Conservation (phyloP, 2,329 filamentous ascomycete species). For the Trichoderma koningiopsis region DNA sequence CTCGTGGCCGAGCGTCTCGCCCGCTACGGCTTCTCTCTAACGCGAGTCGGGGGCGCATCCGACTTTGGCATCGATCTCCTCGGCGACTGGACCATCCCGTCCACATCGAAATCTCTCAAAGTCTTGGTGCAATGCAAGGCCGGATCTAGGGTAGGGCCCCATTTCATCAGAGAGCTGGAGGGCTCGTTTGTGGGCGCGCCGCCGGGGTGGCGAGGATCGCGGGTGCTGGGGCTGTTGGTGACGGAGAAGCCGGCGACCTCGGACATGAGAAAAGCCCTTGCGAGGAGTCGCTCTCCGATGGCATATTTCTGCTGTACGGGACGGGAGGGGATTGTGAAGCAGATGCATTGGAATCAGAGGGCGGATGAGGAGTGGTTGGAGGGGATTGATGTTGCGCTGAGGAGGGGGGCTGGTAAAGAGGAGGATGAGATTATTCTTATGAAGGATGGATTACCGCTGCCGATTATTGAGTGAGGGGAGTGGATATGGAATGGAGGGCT, state of each 20-base stretch:
- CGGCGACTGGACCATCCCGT: slow-evolving; percentile 65
- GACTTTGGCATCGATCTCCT: slow-evolving; percentile 76
- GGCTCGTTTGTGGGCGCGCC: slow-evolving; percentile 77
- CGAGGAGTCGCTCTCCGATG: slow-evolving; percentile 68
- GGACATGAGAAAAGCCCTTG: slow-evolving; percentile 74
- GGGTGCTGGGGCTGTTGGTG: slow-evolving; percentile 71
- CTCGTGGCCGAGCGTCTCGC: slow-evolving; percentile 58
- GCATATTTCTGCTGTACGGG: slow-evolving; percentile 65
- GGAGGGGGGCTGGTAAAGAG: slow-evolving; percentile 35
- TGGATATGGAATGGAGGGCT: background rate
- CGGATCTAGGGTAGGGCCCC: slow-evolving; percentile 56
- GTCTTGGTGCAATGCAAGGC: slow-evolving; percentile 72
- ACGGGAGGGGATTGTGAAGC: slow-evolving; percentile 57
- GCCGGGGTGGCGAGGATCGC: slow-evolving; percentile 66
- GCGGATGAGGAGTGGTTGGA: slow-evolving; percentile 65
- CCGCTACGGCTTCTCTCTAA: slow-evolving; percentile 64
- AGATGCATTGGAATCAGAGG: slow-evolving; percentile 72
- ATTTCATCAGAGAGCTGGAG: slow-evolving; percentile 72
- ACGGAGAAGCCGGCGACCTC: slow-evolving; percentile 71
- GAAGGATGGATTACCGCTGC: slow-evolving; percentile 14
- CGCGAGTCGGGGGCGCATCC: slow-evolving; percentile 64
- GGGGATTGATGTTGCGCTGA: slow-evolving; percentile 56
- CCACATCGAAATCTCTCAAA: slow-evolving; percentile 42
- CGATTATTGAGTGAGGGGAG: background rate
- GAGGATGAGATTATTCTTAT: slow-evolving; percentile 12